Conservation (phyloP, 495 filamentous ascomycete genomes). For the Penicillium daleae region DNA sequence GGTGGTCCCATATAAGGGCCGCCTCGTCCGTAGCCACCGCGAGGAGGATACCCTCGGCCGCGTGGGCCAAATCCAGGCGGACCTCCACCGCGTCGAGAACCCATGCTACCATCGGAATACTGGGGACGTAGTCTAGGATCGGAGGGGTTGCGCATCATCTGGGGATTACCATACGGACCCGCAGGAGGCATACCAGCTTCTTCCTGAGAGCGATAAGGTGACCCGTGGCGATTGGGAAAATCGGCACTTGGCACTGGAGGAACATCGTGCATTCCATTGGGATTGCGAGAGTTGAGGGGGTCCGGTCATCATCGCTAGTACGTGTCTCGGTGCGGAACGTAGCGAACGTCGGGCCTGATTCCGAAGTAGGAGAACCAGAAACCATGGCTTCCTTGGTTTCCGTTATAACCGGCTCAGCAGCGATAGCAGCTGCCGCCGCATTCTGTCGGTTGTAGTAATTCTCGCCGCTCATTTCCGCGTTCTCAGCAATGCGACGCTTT, state of each 20-base stretch:
- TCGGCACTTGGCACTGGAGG: constrained; percentile 28
- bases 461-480: constrained; percentile 92
- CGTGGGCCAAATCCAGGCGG: constrained; percentile 44
- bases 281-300: constrained; percentile 75
- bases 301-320: constrained; percentile 73
- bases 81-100: constrained; percentile 52
- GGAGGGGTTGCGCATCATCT: constrained; percentile 45
- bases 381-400: constrained; percentile 60
- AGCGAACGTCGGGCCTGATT: constrained; percentile 74
- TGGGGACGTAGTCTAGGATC: constrained; percentile 60
- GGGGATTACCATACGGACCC: constrained; percentile 41
- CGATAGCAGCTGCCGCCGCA: constrained; percentile 46
- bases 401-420: constrained; percentile 33
- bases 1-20: constrained; percentile 48
- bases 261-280: constrained; percentile 33
- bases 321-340: constrained; percentile 71
- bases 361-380: constrained; percentile 48
- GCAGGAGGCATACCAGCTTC: constrained; percentile 64
- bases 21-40: constrained; percentile 64
- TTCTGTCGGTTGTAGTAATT: constrained; percentile 83
- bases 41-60: constrained; percentile 44
- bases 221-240: constrained; percentile 29
- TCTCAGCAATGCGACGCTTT: constrained; percentile 88
- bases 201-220: constrained; percentile 56
- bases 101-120: constrained; percentile 65